Evolutionary conservation across 73 alveolate genomes (phyloP), one percentile per base, ranked within the genome.

Genomic region (Tetrahymena borealis): DNA sequence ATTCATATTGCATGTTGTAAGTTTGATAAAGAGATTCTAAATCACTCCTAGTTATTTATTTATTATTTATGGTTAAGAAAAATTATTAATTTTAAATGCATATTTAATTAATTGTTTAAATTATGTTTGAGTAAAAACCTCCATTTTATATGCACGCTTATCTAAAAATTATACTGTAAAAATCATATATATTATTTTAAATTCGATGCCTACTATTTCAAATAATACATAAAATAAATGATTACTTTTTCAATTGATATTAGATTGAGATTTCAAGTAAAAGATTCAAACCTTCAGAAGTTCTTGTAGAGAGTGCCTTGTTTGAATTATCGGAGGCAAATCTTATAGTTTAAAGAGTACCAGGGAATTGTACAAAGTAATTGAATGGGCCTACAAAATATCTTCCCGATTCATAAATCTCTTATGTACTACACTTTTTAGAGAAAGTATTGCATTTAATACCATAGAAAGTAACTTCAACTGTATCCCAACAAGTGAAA

Each of bases 341-440:
- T 78, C 91, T 92, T 12, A 93, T 93, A 11, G 93, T 32, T 93
- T 93, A 13, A 39, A 33, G 9, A 15, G 91, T 79, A 1, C 95
- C 95, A 39, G 95, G 95, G 20, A 93, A 93, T 38, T 93, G 38
- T 36, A 93, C 90, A 32, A 93, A 93, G 28, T 91, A 93, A 41
- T 93, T 93, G 43, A 93, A 93, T 40, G 95, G 95, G 4, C 95
- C 95, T 18, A 93, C 92, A 24, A 93, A 93, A 79, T 93, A 93
- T 93, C 95, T 93, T 10, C 95, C 95, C 31, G 95, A 92, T 32
- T 91, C 90, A 93, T 93, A 93, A 0, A 93, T 93, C 39, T 93
- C 93, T 18, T 79, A 33, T 38, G 90, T 85, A 79, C 91, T 91
- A 33, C 95, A 93, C 91, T 93, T 28, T 79, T 93, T 93, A 32